Conservation (phyloP, 2,329 filamentous ascomycete genomes). For the Cladosporium austrohemisphaericum region DNA sequence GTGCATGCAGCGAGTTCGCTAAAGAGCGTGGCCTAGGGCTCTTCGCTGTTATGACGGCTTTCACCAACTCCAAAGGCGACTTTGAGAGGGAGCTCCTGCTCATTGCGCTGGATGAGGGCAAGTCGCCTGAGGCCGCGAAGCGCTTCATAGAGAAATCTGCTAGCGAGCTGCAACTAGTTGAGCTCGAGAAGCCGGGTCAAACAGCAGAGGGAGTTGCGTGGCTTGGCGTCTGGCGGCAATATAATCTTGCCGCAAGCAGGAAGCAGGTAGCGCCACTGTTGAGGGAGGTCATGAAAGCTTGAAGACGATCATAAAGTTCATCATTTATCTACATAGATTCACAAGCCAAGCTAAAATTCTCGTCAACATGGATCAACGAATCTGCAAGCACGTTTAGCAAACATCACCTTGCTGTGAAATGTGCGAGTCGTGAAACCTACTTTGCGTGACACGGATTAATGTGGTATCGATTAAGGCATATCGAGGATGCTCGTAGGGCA, state of each 20-base stretch:
- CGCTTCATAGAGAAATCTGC: slow-evolving; percentile 50
- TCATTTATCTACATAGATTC: too few species aligned
- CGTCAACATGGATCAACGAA: too few species aligned
- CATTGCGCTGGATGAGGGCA: slow-evolving; percentile 51
- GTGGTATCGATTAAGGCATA: too few species aligned
- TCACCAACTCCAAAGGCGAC: slow-evolving; percentile 46
- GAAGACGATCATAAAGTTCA: not conserved
- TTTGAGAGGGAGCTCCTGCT: slow-evolving; percentile 68
- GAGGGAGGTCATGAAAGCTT: slow-evolving; percentile 41
- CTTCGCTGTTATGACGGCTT: slow-evolving; percentile 67
- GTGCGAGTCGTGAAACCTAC: too few species aligned
- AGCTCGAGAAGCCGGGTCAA: slow-evolving; percentile 47
- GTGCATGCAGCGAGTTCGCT: slow-evolving; percentile 51
- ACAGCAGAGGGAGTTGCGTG: slow-evolving; percentile 39
- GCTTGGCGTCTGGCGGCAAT: slow-evolving; percentile 65
- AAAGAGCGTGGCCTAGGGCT: slow-evolving; percentile 59
- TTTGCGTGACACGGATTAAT: too few species aligned
- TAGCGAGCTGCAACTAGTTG: slow-evolving; percentile 54
- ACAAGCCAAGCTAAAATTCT: too few species aligned
- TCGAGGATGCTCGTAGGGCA: too few species aligned
- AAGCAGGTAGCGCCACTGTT: slow-evolving; percentile 62
- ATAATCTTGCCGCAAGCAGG: slow-evolving; percentile 55
- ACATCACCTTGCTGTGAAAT: too few species aligned
- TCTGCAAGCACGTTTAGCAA: too few species aligned
- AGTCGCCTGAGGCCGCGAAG: slow-evolving; percentile 49